A percentile compares a stretch with the other conserved stretches of the same genome.
These are phyloP conservation scores for Triticum dicoccoides DNA, from an alignment of 176 grass and related monocot species.

Conservation along the genomic window DNA sequence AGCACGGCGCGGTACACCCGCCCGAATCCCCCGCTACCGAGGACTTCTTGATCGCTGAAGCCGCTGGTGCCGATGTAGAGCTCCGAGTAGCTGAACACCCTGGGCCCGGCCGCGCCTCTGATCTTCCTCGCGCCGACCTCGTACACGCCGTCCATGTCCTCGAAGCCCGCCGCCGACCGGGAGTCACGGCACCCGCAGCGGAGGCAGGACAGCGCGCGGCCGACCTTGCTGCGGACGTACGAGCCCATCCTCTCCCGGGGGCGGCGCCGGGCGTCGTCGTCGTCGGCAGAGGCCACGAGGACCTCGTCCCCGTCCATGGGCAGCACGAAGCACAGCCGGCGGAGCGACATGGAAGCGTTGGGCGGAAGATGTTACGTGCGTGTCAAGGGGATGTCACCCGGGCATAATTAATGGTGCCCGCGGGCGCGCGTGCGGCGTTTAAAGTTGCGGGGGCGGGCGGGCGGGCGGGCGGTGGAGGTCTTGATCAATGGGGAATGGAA, in stretches of 20 bases:
- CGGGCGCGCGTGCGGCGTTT: neutral
- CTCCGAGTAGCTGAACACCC: constrained; percentile 87
- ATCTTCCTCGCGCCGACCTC: neutral
- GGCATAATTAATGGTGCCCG: neutral
- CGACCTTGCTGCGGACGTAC: constrained; percentile 10
- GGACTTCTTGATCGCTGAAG: constrained; percentile 67
- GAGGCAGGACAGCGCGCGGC: constrained; percentile 8
- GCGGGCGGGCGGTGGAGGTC: neutral
- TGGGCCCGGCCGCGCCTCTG: constrained; percentile 30
- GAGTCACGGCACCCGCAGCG: neutral
- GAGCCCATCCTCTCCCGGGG: neutral
- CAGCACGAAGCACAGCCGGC: constrained; percentile 33
- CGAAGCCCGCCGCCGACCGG: neutral
- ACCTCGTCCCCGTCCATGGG: constrained; percentile 40
- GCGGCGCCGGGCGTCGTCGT: neutral
- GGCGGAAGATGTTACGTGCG: constrained; percentile 8
- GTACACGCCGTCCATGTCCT: constrained; percentile 48
- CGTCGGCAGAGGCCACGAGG: neutral
- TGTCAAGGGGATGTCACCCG: neutral
- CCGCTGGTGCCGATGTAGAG: constrained; percentile 80
- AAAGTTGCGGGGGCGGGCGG: neutral
- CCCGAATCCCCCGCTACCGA: constrained; percentile 81
- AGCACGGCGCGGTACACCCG: constrained; percentile 74
- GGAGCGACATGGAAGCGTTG: constrained; percentile 17
- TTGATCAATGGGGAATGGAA: neutral